Percentiles rank a stretch among this genome's conserved stretches.
phyloP scores from a whole-genome alignment of 2,329 filamentous ascomycete genomes.

The Dactylellina drechsleri region DNA sequence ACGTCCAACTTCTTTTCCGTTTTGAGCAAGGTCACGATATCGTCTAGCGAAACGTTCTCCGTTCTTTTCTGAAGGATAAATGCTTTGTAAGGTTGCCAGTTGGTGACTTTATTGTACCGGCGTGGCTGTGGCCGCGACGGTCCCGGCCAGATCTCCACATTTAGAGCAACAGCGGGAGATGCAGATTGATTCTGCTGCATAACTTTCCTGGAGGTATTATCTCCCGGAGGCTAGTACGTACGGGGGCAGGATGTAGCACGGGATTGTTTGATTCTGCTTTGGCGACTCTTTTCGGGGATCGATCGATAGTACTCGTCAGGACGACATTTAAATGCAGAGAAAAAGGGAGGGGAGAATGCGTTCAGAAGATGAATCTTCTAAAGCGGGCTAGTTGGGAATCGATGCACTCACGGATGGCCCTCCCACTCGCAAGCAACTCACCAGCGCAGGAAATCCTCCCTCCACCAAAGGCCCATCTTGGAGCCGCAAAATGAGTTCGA shows the following conservation, averaged over 20 bases:
- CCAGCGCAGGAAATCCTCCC: too few species aligned
- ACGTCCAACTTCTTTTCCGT: slow-evolving; percentile 40
- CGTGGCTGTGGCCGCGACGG: slow-evolving; percentile 46
- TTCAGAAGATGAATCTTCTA: slow-evolving; percentile 53
- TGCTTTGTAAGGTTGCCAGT: slow-evolving; percentile 49
- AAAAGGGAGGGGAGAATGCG: slow-evolving; percentile 23
- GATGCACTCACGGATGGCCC: slow-evolving; percentile 11
- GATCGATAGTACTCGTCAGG: slow-evolving; percentile 15
- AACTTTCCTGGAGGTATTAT: not conserved
- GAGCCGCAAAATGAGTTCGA: too few species aligned
- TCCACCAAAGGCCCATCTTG: too few species aligned
- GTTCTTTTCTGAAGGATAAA: slow-evolving; percentile 41
- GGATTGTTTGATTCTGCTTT: slow-evolving; percentile 18
- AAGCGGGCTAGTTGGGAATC: slow-evolving; percentile 45
- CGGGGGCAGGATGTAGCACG: slow-evolving; percentile 21
- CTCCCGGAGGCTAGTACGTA: not conserved
- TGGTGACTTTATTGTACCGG: slow-evolving; percentile 43
- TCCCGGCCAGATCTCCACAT: slow-evolving; percentile 53
- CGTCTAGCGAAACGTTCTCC: slow-evolving; percentile 41
- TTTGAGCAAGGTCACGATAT: slow-evolving; percentile 43
- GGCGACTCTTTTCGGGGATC: slow-evolving; percentile 34
- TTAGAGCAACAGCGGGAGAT: slow-evolving; percentile 21
- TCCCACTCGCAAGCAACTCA: too few species aligned
- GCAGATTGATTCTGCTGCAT: slow-evolving; percentile 13
- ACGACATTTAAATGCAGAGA: not conserved